Evolutionary conservation across 495 filamentous ascomycete species (phyloP).

Genomic region (Penicillium waksmanii): DNA sequence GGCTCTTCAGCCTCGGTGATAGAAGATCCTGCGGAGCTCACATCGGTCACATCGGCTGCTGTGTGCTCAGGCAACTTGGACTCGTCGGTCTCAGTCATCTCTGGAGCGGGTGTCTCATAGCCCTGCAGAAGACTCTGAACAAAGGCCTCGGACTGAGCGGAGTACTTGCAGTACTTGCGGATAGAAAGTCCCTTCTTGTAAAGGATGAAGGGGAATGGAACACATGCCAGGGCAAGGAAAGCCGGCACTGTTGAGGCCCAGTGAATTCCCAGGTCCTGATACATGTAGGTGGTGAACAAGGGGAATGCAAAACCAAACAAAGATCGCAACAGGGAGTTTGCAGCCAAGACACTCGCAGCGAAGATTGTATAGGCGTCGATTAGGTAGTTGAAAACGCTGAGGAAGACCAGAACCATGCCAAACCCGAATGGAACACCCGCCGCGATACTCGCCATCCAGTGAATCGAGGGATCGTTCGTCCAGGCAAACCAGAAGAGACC

Average conservation of each 20-base stretch:
- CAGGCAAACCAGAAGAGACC: conserved; percentile 63
- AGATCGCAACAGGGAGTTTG: conserved; percentile 64
- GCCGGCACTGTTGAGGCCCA: conserved; percentile 74
- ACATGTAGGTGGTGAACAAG: conserved; percentile 74
- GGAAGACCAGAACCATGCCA: conserved; percentile 68
- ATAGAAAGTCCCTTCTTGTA: conserved; percentile 67
- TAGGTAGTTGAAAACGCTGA: conserved; percentile 70
- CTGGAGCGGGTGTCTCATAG: conserved; percentile 1
- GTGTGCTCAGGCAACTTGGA: conserved; percentile 1
- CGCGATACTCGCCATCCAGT: conserved; percentile 64
- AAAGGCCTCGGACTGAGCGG: conserved; percentile 48
- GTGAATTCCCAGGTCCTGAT: conserved; percentile 66
- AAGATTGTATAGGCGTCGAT: conserved; percentile 75
- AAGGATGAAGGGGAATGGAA: conserved; percentile 74
- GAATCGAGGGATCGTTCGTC: conserved; percentile 63
- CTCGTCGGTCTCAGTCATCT: conserved; percentile 3
- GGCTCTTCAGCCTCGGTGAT: conserved; percentile 17
- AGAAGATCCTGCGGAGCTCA: conserved; percentile 1
- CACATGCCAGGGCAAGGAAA: conserved; percentile 69
- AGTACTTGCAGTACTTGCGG: conserved; percentile 68
- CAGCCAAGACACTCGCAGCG: conserved; percentile 72
- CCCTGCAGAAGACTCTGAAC: conserved; percentile 28
- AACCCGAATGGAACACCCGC: conserved; percentile 67
- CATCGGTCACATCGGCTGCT: neutral
- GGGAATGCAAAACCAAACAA: conserved; percentile 74